Evolutionary conservation across 441 rosid species (phyloP), one percentile per base, ranked within the genome.

Genomic region (Mallotus japonicus): DNA sequence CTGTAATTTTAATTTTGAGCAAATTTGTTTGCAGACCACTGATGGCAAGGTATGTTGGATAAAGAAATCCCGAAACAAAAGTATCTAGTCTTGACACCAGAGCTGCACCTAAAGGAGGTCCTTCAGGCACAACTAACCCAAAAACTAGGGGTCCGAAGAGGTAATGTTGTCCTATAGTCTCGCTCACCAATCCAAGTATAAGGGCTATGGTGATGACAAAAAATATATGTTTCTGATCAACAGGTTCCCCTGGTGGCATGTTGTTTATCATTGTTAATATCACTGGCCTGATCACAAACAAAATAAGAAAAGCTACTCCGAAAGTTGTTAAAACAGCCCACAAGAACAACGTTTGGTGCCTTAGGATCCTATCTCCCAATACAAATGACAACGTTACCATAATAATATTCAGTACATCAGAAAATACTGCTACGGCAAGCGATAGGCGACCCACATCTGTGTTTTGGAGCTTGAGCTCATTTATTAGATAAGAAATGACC

Each of bases 381-480:
- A 76, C 5, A 5, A 62, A n/a, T 63, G 58, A 28, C 12, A 76
- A 0, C 53, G 70, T 51, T 20, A 54, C 4, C 8, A 56, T 3
- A 3, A 6, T 1, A 2, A 74, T 59, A n/a, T 74, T 73, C 34
- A 85, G 2, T 8, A 72, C 0, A 42, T 83, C 83, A 6, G 75
- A 56, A 44, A 83, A 70, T 79, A 83, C 71, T 24, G 88, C 47
- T 0, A 81, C 22, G 1, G 85, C 65, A 32, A 81, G 67, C 20
- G 88, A 75, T 32, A 85, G 32, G 20, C 79, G 81, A 34, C 83
- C 85, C 11, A 85, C 42, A 44, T 85, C 83, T 9, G 86, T 83
- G 72, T 83, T 83, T 6, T 75, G 70, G 57, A 83, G 70, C 64
- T 70, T 77, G 12, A 83, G 82, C 77, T 85, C 86, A 0, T 64